phyloP scores from a whole-genome alignment of 2,329 filamentous ascomycete species.

The Talaromyces rugulosus region DNA sequence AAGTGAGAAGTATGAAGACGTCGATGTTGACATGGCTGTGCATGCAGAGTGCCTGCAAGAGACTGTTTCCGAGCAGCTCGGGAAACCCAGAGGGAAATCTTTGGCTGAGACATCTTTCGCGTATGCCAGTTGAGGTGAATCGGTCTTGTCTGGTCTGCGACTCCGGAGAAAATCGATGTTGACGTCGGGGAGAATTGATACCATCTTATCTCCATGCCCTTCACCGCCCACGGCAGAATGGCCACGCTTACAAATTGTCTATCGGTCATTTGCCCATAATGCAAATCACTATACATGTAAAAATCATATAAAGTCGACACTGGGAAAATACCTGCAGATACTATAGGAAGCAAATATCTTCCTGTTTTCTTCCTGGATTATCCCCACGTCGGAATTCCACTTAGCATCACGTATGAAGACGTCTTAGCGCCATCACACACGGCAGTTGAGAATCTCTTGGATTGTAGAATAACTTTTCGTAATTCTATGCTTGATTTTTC shows the following conservation, averaged over 20 bases:
- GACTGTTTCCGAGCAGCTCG: background rate
- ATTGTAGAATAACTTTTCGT: background rate
- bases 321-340: no score
- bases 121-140: background rate
- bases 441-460: background rate
- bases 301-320: no score
- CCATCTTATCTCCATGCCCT: background rate
- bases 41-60: background rate
- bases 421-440: background rate
- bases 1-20: background rate
- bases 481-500: background rate
- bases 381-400: no score
- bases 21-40: background rate
- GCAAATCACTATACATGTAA: background rate
- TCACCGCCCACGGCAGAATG: conserved; percentile 13
- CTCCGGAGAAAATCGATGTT: conserved; percentile 1
- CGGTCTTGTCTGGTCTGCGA: background rate
- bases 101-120: background rate
- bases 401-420: no score
- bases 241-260: conserved; percentile 10
- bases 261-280: background rate
- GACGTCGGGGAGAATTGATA: background rate
- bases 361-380: no score
- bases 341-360: no score
- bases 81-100: background rate